Base-by-base conservation (phyloP, 73 alveolate genomes). In the Paraurostyla sp. region DNA sequence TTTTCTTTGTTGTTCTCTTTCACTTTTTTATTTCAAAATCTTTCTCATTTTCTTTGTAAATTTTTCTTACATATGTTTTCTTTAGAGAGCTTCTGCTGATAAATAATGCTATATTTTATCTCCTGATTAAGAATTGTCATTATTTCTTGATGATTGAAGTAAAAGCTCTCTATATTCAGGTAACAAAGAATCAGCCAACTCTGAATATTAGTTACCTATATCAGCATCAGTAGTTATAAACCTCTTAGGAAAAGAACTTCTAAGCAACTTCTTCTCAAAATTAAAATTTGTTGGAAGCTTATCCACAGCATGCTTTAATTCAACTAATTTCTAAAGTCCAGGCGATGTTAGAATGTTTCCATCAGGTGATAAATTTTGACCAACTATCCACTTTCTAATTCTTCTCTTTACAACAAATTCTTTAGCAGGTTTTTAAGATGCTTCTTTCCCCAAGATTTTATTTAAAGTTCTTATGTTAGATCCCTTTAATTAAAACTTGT, bases 371-470 rank as follows among this genome's bases (percentile, higher is more conserved):
- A 73, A n/a, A 1, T 73, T 1, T 1, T 45, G 0, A 2, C 86
- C 86, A 43, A 73, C 35, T 73, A 73, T 56, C 86, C 86, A 73
- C 42, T 49, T 73, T 73, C 86, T 73, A 13, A 43, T 51, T 73
- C 71, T 48, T 73, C 86, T 73, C 27, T 73, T 73, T 15, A 48
- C 48, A 3, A 73, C 71, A 48, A 7, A 40, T 27, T 73, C 86
- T 45, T 9, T 25, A 18, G 50, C 30, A 25, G 11, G n/a, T 43
- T 16, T 48, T 33, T 3, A 40, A 22, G 41, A 9, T 4, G 51
- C 22, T 48, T 73, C 86, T 73, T 25, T 73, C 9, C 86, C 86
- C 50, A 46, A n/a, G 6, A 73, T 73, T 13, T 73, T 73, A 45
- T 73, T 73, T 16, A 73, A 48, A 25, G 86, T 46, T 23, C 65